Conservation (phyloP, 768 basidiomycete genomes). For the Leccinum arenicola region DNA sequence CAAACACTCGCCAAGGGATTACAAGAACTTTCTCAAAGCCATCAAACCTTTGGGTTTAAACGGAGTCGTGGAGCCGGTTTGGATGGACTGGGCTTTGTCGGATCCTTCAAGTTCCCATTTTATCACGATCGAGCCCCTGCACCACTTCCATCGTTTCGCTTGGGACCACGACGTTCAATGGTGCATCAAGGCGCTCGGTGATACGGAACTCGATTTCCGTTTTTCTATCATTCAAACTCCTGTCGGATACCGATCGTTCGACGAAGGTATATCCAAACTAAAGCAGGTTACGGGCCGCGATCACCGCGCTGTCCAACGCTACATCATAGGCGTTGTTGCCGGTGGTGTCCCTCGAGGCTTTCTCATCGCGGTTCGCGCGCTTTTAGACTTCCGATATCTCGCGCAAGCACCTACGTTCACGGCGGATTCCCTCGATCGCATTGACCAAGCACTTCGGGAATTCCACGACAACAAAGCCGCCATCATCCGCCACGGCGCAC, state of each 20-base stretch:
- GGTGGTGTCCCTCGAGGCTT: neutral
- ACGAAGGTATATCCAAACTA: neutral
- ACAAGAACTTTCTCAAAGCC: too few species aligned
- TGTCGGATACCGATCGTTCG: neutral
- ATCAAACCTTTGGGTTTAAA: too few species aligned
- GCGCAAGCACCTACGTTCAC: neutral
- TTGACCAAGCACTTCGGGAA: neutral
- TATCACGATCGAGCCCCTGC: too few species aligned
- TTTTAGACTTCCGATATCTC: neutral
- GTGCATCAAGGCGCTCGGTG: neutral
- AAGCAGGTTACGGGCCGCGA: neutral
- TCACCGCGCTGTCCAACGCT: neutral
- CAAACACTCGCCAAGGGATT: too few species aligned
- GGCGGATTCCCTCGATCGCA: neutral
- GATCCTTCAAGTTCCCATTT: too few species aligned
- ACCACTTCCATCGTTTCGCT: too few species aligned
- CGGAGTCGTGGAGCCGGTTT: too few species aligned
- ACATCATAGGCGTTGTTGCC: neutral
- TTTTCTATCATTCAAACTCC: neutral
- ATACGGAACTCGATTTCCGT: neutral
- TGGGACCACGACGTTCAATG: conserved; percentile 1
- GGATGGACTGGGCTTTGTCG: too few species aligned
- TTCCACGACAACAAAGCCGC: neutral
- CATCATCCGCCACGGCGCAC: neutral
- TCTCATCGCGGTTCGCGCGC: neutral